Evolutionary conservation across 2,329 filamentous ascomycete genomes (phyloP), one percentile per base, ranked within the genome.

Genomic region (Colletotrichum chrysophilum): DNA sequence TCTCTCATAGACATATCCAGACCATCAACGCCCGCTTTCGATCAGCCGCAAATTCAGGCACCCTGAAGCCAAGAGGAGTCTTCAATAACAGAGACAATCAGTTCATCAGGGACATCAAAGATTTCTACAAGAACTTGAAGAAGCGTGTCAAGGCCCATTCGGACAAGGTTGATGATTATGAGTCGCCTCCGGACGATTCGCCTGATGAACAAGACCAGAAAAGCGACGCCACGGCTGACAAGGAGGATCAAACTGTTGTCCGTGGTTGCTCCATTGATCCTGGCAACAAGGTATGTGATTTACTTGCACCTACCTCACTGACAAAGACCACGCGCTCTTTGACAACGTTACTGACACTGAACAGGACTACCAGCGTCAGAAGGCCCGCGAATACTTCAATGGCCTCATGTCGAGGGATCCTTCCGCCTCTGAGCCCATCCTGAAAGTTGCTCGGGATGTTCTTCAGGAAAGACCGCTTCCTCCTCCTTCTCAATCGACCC

Each of bases 231-330:
- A 21, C 43, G 13, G n/a, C 5, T 21, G n/a, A 21, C 10, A 52
- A 4, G 9, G 43, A 21, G 10, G 43, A 21, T 0, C n/a, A 52
- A 21, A 3, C 43, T 13, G n/a, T 21, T 10, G 12, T 0, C 6
- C 5, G 12, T 52, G 10, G 5, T 0, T 0, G 38, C 9, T 48
- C 9, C 18, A 48, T 48, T 48, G 38, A 52, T 0, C n/a, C 43
- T 0, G 13, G n/a, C 10, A 6, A 52, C 10, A 12, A 52, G 43
- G 43, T 52, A 52, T 21, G 43, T 21, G 43, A 52, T 21, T 0
- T 1, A 6, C 0, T 21, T 0, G 43, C 43, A 13, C 10, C n/a
- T 52, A 21, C n/a, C 43, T 52, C n/a, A 7, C 10, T 52, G 0
- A 52, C 43, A 52, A 52, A 52, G 43, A 21, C n/a, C 43, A 12